phyloP scores from a whole-genome alignment of 768 basidiomycete genomes.

The Psilocybe sp. region DNA sequence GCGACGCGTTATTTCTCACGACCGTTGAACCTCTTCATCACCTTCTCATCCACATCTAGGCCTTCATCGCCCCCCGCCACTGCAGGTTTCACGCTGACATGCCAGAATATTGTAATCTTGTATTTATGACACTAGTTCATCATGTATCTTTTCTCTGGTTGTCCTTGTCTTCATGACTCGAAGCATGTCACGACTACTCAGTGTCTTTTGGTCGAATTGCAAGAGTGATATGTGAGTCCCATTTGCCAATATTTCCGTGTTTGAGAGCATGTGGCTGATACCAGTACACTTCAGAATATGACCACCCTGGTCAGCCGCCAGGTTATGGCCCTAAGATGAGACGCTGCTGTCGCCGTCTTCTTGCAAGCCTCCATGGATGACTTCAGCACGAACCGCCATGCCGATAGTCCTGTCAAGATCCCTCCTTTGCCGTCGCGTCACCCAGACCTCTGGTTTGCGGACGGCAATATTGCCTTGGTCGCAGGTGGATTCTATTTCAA shows the following conservation, averaged over 20 bases:
- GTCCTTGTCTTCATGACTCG: neutral
- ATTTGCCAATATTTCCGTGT: no score
- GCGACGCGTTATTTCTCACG: conserved; percentile 32
- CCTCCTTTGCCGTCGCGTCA: conserved; percentile 34
- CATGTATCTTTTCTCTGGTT: neutral
- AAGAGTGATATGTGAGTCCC: no score
- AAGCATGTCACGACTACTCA: no score
- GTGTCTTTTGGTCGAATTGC: no score
- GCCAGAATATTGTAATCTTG: no score
- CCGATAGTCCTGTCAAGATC: conserved; percentile 12
- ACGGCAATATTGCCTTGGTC: conserved; percentile 64
- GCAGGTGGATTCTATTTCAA: conserved; percentile 59
- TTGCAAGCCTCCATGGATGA: conserved; percentile 27
- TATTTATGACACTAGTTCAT: no score
- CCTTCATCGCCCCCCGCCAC: neutral
- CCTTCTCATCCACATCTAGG: neutral
- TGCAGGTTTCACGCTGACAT: neutral
- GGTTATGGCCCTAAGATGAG: neutral
- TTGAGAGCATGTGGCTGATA: no score
- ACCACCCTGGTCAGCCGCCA: neutral
- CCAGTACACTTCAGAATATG: no score
- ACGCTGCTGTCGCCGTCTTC: neutral
- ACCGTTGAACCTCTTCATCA: neutral
- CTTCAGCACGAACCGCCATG: conserved; percentile 47
- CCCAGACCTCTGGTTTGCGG: conserved; percentile 57